These are phyloP conservation scores for Spathaspora arborariae DNA, from an alignment of 805 yeast species.

Conservation along the genomic window DNA sequence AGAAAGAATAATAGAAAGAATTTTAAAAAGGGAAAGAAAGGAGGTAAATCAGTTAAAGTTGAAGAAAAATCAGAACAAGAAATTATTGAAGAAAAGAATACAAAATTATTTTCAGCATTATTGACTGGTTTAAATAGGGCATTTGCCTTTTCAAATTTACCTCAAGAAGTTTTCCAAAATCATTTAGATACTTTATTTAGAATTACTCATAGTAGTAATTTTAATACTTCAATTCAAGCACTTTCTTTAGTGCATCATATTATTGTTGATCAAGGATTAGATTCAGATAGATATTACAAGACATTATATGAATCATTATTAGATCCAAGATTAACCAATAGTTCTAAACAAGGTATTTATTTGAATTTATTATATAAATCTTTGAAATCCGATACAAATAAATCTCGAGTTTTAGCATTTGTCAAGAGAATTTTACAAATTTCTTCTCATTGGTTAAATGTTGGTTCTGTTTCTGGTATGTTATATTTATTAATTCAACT, in stretches of 20 bases:
- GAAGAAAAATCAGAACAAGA: slow-evolving; percentile 61
- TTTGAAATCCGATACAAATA: slow-evolving; percentile 62
- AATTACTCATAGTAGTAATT: slow-evolving; percentile 91
- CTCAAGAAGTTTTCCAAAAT: slow-evolving; percentile 62
- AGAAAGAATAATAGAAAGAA: slow-evolving; percentile 59
- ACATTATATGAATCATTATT: slow-evolving; percentile 86
- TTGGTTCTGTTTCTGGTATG: slow-evolving; percentile 87
- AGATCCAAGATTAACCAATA: slow-evolving; percentile 76
- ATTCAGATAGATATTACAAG: slow-evolving; percentile 70
- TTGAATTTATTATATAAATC: slow-evolving; percentile 83
- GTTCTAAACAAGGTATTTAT: slow-evolving; percentile 92
- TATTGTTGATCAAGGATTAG: slow-evolving; percentile 53
- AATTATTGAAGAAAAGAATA: slow-evolving; percentile 70
- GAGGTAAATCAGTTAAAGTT: slow-evolving; percentile 72
- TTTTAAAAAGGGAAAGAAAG: slow-evolving; percentile 79
- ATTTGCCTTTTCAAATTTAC: slow-evolving; percentile 82
- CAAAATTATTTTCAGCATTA: slow-evolving; percentile 83
- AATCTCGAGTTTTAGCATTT: slow-evolving; percentile 76
- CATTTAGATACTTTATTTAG: slow-evolving; percentile 83
- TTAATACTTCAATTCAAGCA: slow-evolving; percentile 92
- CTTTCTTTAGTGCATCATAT: slow-evolving; percentile 81
- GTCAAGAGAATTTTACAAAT: slow-evolving; percentile 87
- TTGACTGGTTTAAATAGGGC: slow-evolving; percentile 95
- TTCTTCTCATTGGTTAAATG: slow-evolving; percentile 78
- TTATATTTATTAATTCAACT: slow-evolving; percentile 69